Evolutionary conservation across 345 rosid genomes (phyloP).

Genomic region (Camelina hispida): DNA sequence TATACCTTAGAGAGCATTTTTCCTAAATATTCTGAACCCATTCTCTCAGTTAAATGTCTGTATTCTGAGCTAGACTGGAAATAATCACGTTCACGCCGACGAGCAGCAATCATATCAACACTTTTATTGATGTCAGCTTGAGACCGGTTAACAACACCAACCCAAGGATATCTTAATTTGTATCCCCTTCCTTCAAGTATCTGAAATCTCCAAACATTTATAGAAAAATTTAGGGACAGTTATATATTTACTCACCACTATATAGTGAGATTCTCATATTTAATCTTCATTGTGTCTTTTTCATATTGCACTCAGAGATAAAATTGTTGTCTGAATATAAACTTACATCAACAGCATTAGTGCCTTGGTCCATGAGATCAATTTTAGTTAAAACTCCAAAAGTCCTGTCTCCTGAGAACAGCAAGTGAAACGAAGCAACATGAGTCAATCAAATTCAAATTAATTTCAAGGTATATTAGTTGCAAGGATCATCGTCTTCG

Average conservation of each 20-base stretch:
- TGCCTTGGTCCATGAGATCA: conserved; percentile 97
- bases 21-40: conserved; percentile 95
- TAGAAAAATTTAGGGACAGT: background rate
- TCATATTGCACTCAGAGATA: background rate
- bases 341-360: conserved; percentile 96
- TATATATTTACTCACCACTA: background rate
- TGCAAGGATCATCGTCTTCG: background rate
- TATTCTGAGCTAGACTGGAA: conserved; percentile 69
- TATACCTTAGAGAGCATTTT: conserved; percentile 93
- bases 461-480: background rate
- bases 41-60: conserved; percentile 72
- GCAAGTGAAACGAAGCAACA: conserved; percentile 21
- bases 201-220: conserved; percentile 48
- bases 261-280: conserved; percentile 13
- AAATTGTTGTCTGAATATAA: conserved; percentile 12
- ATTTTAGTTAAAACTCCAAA: conserved; percentile 91
- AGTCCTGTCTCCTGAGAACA: conserved; percentile 80
- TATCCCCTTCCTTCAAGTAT: conserved; percentile 92
- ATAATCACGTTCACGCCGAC: conserved; percentile 86
- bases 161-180: conserved; percentile 89
- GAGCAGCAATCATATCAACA: conserved; percentile 99
- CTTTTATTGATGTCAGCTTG: conserved; percentile 97
- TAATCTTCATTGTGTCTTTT: background rate
- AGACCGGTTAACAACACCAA: conserved; percentile 98
- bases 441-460: background rate